A percentile compares a stretch with the other conserved stretches of the same genome.
Conservation (phyloP, 305 asterid species). For the Fraxinus ornus region DNA sequence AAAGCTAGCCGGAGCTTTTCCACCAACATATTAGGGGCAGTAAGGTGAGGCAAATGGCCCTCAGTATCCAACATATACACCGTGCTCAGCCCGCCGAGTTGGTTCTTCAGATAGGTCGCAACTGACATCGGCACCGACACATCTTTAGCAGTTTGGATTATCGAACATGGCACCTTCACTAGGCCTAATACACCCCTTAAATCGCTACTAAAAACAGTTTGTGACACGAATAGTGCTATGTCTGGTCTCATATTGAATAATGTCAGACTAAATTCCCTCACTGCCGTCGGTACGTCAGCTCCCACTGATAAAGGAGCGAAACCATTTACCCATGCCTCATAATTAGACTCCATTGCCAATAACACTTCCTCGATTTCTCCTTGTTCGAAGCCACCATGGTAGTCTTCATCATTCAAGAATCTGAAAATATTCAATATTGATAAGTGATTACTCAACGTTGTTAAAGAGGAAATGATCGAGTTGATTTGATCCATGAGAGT, state of each 20-base stretch:
- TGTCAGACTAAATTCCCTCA: conserved; percentile 85
- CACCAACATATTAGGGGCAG: conserved; percentile 76
- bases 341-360: conserved; percentile 84
- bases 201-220: conserved; percentile 68
- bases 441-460: background rate
- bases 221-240: conserved; percentile 70
- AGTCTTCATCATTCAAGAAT: conserved; percentile 68
- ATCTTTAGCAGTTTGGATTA: conserved; percentile 80
- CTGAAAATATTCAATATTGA: conserved; percentile 26
- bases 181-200: conserved; percentile 68
- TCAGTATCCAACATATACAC: conserved; percentile 62
- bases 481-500: background rate
- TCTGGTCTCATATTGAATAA: conserved; percentile 95
- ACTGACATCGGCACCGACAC: conserved; percentile 81
- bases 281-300: conserved; percentile 93
- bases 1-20: conserved; percentile 77
- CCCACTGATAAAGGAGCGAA: conserved; percentile 96
- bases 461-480: background rate
- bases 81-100: conserved; percentile 79
- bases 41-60: conserved; percentile 91
- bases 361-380: conserved; percentile 68
- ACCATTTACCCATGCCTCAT: conserved; percentile 89
- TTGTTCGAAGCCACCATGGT: conserved; percentile 86
- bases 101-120: conserved; percentile 60
- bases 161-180: conserved; percentile 75